Evolutionary conservation across 495 filamentous ascomycete genomes (phyloP), one percentile per base, ranked within the genome.

Genomic region (Hypoxylon cercidicola): DNA sequence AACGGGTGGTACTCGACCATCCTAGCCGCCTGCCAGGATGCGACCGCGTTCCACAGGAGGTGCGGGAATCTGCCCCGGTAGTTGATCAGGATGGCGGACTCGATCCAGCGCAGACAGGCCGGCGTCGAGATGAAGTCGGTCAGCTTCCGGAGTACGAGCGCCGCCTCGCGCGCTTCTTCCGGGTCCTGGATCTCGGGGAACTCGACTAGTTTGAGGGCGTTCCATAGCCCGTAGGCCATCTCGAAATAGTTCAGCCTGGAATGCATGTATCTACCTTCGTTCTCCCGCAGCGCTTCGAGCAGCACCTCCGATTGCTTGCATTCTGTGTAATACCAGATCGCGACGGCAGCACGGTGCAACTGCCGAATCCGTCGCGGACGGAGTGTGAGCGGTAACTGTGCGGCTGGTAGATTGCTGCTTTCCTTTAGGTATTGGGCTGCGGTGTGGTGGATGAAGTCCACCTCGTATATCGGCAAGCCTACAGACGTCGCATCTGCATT

Each of bases 151-250:
- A 74, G 44, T n/a, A 53, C 21, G 39, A 16, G 21, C 32, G 37
- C 28, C 21, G 60, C 55, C 34, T 59, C 46, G 32, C 21, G 10
- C 8, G 65, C 58, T 34, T 70, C 67, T 15, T 48, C 34, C 0
- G 12, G 15, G 44, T 72, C 56, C 1, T 64, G 59, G 9, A 62
- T 57, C 0, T 34, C 46, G n/a, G 57, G 69, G 25, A 67, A 55
- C 13, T 53, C 15, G 41, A 10, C n/a, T 5, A 72, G 39, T 9
- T 58, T 41, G 0, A 74, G 56, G 4, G 70, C 63, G 34, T 54
- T 60, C 59, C 62, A 70, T 20, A 74, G 44, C 1, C 71, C 70
- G 45, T 71, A 74, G 6, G 63, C 59, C 66, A 74, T 73, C 34
- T 74, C 62, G 40, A 72, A 72, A 46, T 71, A 73, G 25, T 37